Conservation (phyloP, 805 yeast genomes). For the Yueomyces sp. region DNA sequence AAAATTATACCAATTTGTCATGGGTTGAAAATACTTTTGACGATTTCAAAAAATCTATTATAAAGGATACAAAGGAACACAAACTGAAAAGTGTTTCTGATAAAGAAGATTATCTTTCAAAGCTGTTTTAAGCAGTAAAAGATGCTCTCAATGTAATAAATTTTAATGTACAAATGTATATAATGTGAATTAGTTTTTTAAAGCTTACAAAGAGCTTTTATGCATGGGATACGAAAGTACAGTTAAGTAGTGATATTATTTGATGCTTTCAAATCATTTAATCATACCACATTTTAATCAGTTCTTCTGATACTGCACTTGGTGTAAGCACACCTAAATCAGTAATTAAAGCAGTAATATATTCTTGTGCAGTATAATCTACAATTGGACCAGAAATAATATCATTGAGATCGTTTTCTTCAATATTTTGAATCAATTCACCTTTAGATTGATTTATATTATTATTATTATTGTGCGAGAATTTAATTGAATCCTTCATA, state of each 20-base stretch:
- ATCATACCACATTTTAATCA: slow-evolving; percentile 96
- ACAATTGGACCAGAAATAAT: slow-evolving; percentile 42
- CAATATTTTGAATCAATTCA: slow-evolving; percentile 2
- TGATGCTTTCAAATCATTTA: slow-evolving; percentile 17
- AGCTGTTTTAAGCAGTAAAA: slow-evolving; percentile 3
- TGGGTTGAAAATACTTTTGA: slow-evolving; percentile 33
- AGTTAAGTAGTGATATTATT: too few relatives aligned
- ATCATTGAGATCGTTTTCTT: slow-evolving; percentile 11
- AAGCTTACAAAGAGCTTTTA: too few relatives aligned
- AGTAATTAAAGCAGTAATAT: slow-evolving; percentile 87
- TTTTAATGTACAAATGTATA: background rate
- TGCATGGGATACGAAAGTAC: too few relatives aligned
- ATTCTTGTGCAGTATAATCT: slow-evolving; percentile 94
- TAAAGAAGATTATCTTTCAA: slow-evolving; percentile 15
- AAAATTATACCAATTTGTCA: slow-evolving; percentile 29
- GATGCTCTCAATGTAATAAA: background rate
- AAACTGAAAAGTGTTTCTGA: slow-evolving; percentile 15
- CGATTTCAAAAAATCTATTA: slow-evolving; percentile 14
- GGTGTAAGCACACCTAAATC: slow-evolving; percentile 96
- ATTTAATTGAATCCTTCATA: slow-evolving; percentile 34
- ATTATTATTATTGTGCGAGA: slow-evolving; percentile 15
- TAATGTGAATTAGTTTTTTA: background rate
- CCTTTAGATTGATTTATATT: background rate
- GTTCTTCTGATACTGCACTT: slow-evolving; percentile 95
- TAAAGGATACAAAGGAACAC: slow-evolving; percentile 11